Base-by-base conservation (phyloP, 1,284 basidiomycete genomes). In the Trichosporon coremiiforme region DNA sequence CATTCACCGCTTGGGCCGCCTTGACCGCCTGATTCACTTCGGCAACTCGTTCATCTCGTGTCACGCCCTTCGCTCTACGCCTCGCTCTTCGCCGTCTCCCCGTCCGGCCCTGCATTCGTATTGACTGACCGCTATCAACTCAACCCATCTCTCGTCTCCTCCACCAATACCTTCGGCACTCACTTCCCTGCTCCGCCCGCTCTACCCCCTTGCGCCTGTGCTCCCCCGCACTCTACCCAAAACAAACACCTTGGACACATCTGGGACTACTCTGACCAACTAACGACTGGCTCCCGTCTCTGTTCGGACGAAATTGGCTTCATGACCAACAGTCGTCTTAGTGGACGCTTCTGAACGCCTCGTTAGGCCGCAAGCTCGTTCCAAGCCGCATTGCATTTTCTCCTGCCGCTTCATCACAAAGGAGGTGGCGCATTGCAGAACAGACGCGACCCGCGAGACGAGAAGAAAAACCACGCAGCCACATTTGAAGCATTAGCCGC, bases 41-140 rank as follows among this genome's bases (percentile, higher is more conserved):
- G 47, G 47, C 47, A 50, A 50, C 47, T 50, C 47, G 47, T 20
- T n/a, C 41, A n/a, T 13, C 47, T 68, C 73, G 68, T 70, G 69
- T 55, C 50, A 62, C 22, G 38, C 38, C 41, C 25, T 25, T 25
- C 25, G 25, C 25, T 25, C 25, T 25, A 25, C 25, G 25, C 64
- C 63, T 53, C 50, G 5, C 55, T 66, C 57, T 66, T 69, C 67
- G 65, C 47, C n/a, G n/a, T 22, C n/a, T 50, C 47, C 25, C 53
- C 22, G n/a, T 15, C 55, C 29, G 55, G 12, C 55, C 55, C 55
- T 31, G 55, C 55, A 31, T 33, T 31, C 55, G 25, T 60, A 31
- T 60, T n/a, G 29, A 60, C 25, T 60, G 55, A 60, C 31, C 10
- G 4, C 25, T 25, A 25, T 25, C 25, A 25, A 25, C 25, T 25